Conservation (phyloP, 352 stramenopile genomes). For the Globisporangium polare region DNA sequence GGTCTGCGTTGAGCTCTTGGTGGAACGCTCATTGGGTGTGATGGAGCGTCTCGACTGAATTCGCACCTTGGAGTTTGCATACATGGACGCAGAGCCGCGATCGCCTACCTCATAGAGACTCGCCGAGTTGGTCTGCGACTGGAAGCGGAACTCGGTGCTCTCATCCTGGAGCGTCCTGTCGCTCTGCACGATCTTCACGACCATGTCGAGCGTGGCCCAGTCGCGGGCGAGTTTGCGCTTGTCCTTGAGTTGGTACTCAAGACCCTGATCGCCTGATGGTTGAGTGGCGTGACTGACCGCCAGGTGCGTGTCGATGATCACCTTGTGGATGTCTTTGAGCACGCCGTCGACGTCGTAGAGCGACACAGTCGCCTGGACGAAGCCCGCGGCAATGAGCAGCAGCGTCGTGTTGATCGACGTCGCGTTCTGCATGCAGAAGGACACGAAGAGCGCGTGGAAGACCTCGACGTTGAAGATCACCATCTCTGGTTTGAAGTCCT, state of each 20-base stretch:
- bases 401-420: conserved; percentile 17
- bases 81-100: not conserved
- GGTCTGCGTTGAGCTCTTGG: not conserved
- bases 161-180: not conserved
- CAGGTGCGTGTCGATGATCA: not conserved
- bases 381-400: conserved; percentile 21
- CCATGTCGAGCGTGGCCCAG: not conserved
- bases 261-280: not conserved
- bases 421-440: conserved; percentile 23
- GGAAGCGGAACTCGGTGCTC: not conserved
- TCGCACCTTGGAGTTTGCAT: not conserved
- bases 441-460: conserved; percentile 25
- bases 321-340: not conserved
- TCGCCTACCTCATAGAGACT: not conserved
- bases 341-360: not conserved
- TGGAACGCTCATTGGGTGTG: not conserved
- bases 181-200: conserved; percentile 4
- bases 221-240: not conserved
- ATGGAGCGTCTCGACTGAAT: not conserved
- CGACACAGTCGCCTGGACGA: conserved; percentile 9
- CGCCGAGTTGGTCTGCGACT: not conserved
- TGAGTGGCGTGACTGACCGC: not conserved
- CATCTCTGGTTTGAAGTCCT: conserved; percentile 24
- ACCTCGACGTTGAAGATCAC: conserved; percentile 24
- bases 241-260: not conserved